Percentiles rank a stretch among this genome's conserved stretches.
Evolutionary conservation across 2,329 filamentous ascomycete genomes (phyloP).

Genomic region (Aspergillus phoenicis): DNA sequence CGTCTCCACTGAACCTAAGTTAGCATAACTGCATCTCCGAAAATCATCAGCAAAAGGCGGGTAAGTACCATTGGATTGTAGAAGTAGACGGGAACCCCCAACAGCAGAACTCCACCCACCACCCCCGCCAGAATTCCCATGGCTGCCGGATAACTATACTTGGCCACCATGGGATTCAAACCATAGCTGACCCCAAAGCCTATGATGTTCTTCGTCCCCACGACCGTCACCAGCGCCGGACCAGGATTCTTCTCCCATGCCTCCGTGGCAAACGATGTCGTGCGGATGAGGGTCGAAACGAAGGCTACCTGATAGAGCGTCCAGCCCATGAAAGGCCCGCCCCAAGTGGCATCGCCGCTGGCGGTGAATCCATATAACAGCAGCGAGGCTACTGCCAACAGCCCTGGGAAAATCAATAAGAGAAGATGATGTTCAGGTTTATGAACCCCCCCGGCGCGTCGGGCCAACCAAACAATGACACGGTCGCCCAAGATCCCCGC

Average conservation of each 20-base stretch:
- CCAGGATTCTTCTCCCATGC: constrained; percentile 38
- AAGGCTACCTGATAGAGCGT: constrained; percentile 28
- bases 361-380: constrained; percentile 38
- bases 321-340: constrained; percentile 34
- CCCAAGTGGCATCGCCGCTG: constrained; percentile 26
- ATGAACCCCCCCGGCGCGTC: constrained; percentile 36
- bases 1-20: background rate
- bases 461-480: constrained; percentile 33
- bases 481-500: constrained; percentile 28
- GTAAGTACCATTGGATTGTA: constrained; percentile 26
- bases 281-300: constrained; percentile 32
- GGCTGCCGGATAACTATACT: constrained; percentile 27
- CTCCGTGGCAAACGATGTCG: constrained; percentile 40
- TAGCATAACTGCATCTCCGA: background rate
- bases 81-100: constrained; percentile 30
- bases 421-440: constrained; percentile 40
- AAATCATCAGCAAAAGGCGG: background rate
- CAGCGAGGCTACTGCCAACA: constrained; percentile 34
- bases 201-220: constrained; percentile 33
- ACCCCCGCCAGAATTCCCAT: constrained; percentile 30
- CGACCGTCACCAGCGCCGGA: constrained; percentile 32
- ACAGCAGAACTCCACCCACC: constrained; percentile 22
- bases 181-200: constrained; percentile 34
- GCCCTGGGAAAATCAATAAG: constrained; percentile 34
- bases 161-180: constrained; percentile 28